Evolutionary conservation across 768 basidiomycete species (phyloP), one percentile per base, ranked within the genome.

Genomic region (Tylopilus subfusipes): DNA sequence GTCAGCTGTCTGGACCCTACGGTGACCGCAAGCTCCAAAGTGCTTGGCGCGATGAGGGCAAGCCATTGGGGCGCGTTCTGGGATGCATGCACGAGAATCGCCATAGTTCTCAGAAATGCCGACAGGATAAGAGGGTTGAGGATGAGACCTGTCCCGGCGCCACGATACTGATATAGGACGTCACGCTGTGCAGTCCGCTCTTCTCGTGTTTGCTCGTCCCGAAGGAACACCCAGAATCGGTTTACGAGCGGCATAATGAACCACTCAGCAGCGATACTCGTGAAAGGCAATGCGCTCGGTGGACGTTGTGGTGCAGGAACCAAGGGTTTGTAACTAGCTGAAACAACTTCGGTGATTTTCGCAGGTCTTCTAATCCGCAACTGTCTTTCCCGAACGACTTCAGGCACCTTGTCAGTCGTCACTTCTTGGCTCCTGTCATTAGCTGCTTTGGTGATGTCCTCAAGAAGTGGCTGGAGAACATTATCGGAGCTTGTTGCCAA

Each of bases 191-290:
- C 76, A 2, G 86, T 86, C 39, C 90, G 80, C 48, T 82, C 80
- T 63, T 93, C 89, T 34, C 91, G 79, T 2, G 81, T 77, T 61
- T 89, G 84, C 63, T 90, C 86, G 61, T 96, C 93, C 8, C 90
- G 83, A 42, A 97, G 81, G 72, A 95, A 92, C n/a, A 79, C 66
- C 94, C 94, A 99, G 72, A 98, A 97, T n/a, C 86, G 82, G 61
- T 94, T 88, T 72, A 98, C 81, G 49, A 98, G 75, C 0, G 97
- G 97, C 55, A 86, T 82, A 48, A 97, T 81, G 73, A 98, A 98
- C 71, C 74, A 85, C 65, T 94, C 92, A 0, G 90, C 90, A 0
- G 93, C 93, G 25, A 98, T 73, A 49, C 82, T 78, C 19, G 82
- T 83, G 64, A 87, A 89, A 2, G 79, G 74, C 29, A 71, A 61